Base-by-base conservation (phyloP, 768 basidiomycete genomes). In the Cyclocybe cylindracea region DNA sequence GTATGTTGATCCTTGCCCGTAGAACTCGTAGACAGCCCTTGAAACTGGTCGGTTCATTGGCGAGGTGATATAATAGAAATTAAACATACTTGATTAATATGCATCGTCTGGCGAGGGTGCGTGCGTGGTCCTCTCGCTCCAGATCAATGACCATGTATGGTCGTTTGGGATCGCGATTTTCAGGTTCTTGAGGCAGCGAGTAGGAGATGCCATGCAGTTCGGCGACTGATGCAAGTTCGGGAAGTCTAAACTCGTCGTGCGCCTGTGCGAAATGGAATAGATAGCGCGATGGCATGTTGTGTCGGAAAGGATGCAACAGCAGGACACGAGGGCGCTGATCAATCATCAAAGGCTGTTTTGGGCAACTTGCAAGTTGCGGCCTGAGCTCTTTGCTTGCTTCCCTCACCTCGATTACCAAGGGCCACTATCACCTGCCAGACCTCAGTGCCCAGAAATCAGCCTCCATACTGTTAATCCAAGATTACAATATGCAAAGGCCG, bases 211-310 rank as follows among this genome's bases (percentile, higher is more conserved):
- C 82, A 70, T 87, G 66, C 0, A 93, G 77, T 60, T 94, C 83
- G 2, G 91, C 80, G 36, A 94, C 67, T 3, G 93, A 94, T 31
- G 71, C 67, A 0, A 97, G 79, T 65, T 94, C 92, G 33, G 94
- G 93, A 10, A 95, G 66, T 19, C 94, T 78, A 64, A 96, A 96
- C 34, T 91, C 86, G 34, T 80, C 75, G 65, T 96, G 91, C 5
- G 77, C 79, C 67, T 90, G 90, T 2, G 91, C 91, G 68, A 94
- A 91, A 39, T 87, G 78, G 46, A 95, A 70, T 49, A 94, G 77
- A 66, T 73, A 78, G 50, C 50, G 61, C 6, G 57, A 57, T 24
- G 65, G 62, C 71, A 74, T 74, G 11, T 33, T 34, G 34, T 40
- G 29, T 32, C 29, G 45, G 39, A 3, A 16, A 35, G 11, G 24